Percentiles rank a stretch among this genome's conserved stretches.
Evolutionary conservation across 306 rosid genomes (phyloP).

Genomic region (Vigna mungo): DNA sequence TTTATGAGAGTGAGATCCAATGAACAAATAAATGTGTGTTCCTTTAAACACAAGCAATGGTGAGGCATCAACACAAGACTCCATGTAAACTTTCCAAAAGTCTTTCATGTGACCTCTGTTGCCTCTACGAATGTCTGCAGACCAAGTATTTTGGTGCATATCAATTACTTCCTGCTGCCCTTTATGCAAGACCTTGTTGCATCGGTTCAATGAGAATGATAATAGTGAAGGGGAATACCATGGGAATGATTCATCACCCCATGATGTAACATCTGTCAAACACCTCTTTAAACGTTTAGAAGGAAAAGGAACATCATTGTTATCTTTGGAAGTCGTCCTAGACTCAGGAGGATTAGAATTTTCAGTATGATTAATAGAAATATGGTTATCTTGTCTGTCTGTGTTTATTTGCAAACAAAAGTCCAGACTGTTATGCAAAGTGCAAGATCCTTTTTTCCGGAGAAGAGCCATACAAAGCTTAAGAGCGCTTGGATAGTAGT

Average conservation of each 20-base stretch:
- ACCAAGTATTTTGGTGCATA: conserved; percentile 48
- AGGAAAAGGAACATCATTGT: conserved; percentile 41
- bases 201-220: conserved; percentile 77
- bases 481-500: conserved; percentile 66
- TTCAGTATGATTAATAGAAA: conserved; percentile 45
- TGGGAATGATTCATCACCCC: conserved; percentile 45
- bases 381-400: conserved; percentile 40
- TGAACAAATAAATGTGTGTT: conserved; percentile 65
- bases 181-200: conserved; percentile 73
- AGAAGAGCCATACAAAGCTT: conserved; percentile 75
- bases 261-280: conserved; percentile 42
- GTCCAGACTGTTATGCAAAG: conserved; percentile 51
- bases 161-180: conserved; percentile 42
- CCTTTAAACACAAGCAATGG: conserved; percentile 73
- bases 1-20: conserved; percentile 91
- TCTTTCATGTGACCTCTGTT: conserved; percentile 56
- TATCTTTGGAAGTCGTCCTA: conserved; percentile 44
- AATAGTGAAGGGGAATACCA: conserved; percentile 58
- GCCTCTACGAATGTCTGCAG: conserved; percentile 52
- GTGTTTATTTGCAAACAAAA: conserved; percentile 45
- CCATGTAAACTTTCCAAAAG: conserved; percentile 80
- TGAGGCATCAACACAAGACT: conserved; percentile 96
- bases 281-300: conserved; percentile 63
- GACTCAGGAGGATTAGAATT: conserved; percentile 45
- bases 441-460: conserved; percentile 55